Percentiles rank a stretch among this genome's conserved stretches.
Evolutionary conservation across 1,139 yeast genomes (phyloP).

Genomic region (Yamadazyma conglobata): DNA sequence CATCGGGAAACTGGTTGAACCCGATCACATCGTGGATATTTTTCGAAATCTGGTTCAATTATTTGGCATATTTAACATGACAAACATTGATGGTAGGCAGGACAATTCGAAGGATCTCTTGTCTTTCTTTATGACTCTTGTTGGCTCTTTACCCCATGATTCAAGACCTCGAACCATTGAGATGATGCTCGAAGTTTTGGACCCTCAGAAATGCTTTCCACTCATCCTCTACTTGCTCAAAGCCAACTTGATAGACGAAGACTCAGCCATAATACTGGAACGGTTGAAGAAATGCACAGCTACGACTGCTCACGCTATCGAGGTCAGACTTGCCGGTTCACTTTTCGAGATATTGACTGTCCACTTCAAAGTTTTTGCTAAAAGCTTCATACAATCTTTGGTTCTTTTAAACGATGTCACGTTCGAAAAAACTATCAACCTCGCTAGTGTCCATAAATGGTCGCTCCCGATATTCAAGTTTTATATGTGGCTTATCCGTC

Average conservation of each 20-base stretch:
- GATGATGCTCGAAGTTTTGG: constrained; percentile 1
- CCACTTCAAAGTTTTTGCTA: constrained; percentile 28
- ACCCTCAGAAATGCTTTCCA: constrained; percentile 1
- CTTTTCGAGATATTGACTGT: constrained; percentile 22
- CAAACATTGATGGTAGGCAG: constrained; percentile 2
- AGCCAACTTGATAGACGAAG: constrained; percentile 4
- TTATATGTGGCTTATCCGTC: constrained; percentile 29
- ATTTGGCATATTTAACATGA: constrained; percentile 5
- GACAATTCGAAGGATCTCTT: constrained; percentile 5
- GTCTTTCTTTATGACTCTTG: constrained; percentile 1
- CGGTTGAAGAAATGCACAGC: constrained; percentile 9
- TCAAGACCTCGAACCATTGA: neutral
- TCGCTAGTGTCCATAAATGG: constrained; percentile 29
- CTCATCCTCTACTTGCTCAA: constrained; percentile 5
- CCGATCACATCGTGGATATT: constrained; percentile 3
- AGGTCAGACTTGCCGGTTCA: constrained; percentile 23
- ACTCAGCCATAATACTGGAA: constrained; percentile 12
- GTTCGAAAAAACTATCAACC: constrained; percentile 20
- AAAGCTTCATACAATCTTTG: constrained; percentile 32
- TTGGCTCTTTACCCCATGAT: neutral
- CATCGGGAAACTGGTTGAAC: constrained; percentile 1
- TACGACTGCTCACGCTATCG: constrained; percentile 14
- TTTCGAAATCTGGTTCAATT: constrained; percentile 1
- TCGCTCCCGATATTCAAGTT: constrained; percentile 27
- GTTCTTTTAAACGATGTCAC: constrained; percentile 28